Evolutionary conservation across 805 yeast species (phyloP).

Genomic region (Metschnikowia picachoensis): DNA sequence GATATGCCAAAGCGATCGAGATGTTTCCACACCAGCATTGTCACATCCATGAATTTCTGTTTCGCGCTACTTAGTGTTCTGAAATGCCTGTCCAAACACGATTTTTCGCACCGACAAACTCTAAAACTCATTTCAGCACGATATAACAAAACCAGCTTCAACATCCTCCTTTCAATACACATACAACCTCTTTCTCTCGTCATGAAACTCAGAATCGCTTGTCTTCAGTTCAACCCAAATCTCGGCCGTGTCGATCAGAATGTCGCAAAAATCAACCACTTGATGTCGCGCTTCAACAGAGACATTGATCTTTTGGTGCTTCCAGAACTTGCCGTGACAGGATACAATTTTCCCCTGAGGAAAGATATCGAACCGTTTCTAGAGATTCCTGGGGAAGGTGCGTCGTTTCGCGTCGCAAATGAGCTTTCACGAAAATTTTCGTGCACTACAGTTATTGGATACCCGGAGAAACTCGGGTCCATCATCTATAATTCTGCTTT

Average conservation of each 20-base stretch:
- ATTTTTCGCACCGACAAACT: too few species aligned
- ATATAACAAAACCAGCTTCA: too few species aligned
- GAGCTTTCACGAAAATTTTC: constrained; percentile 44
- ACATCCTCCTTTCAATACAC: too few species aligned
- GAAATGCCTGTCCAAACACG: too few species aligned
- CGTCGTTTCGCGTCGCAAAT: constrained; percentile 54
- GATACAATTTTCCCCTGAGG: constrained; percentile 60
- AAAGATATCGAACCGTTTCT: constrained; percentile 53
- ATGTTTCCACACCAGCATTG: too few species aligned
- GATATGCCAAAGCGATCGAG: too few species aligned
- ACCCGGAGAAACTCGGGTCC: constrained; percentile 56
- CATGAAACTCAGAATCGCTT: constrained; percentile 56
- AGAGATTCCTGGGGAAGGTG: constrained; percentile 46
- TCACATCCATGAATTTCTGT: too few species aligned
- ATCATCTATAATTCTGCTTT: constrained; percentile 68
- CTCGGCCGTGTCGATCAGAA: constrained; percentile 59
- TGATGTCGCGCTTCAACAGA: constrained; percentile 29
- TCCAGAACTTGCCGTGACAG: constrained; percentile 84
- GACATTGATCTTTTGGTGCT: constrained; percentile 66
- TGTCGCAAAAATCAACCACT: constrained; percentile 40
- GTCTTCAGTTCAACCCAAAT: constrained; percentile 63
- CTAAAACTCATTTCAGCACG: too few species aligned
- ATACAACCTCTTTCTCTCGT: neutral
- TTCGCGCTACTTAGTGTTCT: too few species aligned
- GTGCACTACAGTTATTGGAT: constrained; percentile 76